Conservation (phyloP, 1,139 yeast genomes). For the Pichiaceae sp. region DNA sequence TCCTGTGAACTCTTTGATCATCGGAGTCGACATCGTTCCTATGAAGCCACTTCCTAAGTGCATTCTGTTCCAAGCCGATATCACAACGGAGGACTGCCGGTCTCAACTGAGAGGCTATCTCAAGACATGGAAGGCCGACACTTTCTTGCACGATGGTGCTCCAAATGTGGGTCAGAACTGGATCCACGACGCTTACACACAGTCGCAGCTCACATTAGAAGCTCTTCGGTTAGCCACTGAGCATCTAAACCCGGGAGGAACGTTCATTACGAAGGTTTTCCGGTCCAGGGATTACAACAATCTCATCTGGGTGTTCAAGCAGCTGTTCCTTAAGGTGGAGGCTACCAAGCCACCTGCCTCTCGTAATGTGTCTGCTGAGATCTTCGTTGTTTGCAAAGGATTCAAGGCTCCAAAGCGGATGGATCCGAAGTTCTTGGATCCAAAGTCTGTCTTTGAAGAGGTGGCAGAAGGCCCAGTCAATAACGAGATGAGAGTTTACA, state of each 20-base stretch:
- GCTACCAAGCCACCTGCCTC: conserved; percentile 99
- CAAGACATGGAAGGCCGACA: conserved; percentile 99
- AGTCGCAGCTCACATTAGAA: conserved; percentile 89
- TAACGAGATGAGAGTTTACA: conserved; percentile 85
- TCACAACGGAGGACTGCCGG: conserved; percentile 96
- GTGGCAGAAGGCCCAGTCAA: conserved; percentile 69
- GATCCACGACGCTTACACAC: conserved; percentile 99
- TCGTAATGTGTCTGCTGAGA: conserved; percentile 98
- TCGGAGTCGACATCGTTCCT: conserved; percentile 97
- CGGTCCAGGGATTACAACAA: conserved; percentile 97
- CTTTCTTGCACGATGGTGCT: conserved; percentile 98
- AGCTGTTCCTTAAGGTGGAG: conserved; percentile 89
- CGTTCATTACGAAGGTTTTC: conserved; percentile 94
- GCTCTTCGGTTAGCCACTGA: conserved; percentile 94
- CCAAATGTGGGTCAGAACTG: conserved; percentile 99
- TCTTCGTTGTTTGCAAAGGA: conserved; percentile 92
- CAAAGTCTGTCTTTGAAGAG: conserved; percentile 91
- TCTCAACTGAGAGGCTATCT: conserved; percentile 88
- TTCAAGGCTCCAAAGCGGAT: conserved; percentile 93
- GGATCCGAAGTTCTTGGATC: conserved; percentile 88
- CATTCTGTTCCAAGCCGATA: conserved; percentile 91
- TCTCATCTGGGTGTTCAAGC: conserved; percentile 95
- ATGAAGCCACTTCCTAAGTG: conserved; percentile 91
- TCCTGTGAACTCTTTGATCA: conserved; percentile 85
- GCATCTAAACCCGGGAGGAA: conserved; percentile 84